These are phyloP conservation scores for Ciborinia camelliae DNA, from an alignment of 2,329 filamentous ascomycete genomes.

Conservation along the genomic window DNA sequence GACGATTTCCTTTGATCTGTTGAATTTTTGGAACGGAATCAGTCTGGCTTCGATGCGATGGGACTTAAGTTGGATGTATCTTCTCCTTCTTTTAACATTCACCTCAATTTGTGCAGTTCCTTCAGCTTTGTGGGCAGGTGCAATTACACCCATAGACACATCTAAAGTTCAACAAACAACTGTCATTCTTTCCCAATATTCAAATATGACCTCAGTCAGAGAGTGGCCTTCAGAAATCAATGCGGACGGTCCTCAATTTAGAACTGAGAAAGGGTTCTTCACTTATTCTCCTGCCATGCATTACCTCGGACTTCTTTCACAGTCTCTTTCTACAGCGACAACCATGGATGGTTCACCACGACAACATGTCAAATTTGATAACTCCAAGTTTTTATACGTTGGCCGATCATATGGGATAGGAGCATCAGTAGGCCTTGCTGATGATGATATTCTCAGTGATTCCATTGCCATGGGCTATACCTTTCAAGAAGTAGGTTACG, in stretches of 20 bases:
- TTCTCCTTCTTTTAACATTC: constrained; percentile 8
- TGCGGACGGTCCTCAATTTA: neutral
- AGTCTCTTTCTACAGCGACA: neutral
- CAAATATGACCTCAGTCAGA: constrained; percentile 10
- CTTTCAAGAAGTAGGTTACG: constrained; percentile 39
- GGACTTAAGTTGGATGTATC: neutral
- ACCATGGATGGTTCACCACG: neutral
- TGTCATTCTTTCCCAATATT: constrained; percentile 3
- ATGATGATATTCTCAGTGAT: constrained; percentile 7
- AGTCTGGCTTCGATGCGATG: constrained; percentile 9
- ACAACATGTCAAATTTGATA: constrained; percentile 5
- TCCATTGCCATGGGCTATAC: constrained; percentile 28
- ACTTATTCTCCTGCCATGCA: neutral
- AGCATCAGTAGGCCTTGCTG: constrained; percentile 2
- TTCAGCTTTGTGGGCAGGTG: constrained; percentile 18
- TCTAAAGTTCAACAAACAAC: neutral
- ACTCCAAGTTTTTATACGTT: neutral
- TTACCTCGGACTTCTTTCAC: neutral
- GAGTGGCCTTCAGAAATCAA: constrained; percentile 10
- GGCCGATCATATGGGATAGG: constrained; percentile 10
- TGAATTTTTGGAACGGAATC: constrained; percentile 18
- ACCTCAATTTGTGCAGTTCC: constrained; percentile 7
- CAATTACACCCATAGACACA: constrained; percentile 10
- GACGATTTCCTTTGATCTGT: neutral
- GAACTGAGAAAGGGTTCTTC: constrained; percentile 6